Evolutionary conservation across 148 eudicot species (phyloP).

Genomic region (Arctostaphylos glauca): DNA sequence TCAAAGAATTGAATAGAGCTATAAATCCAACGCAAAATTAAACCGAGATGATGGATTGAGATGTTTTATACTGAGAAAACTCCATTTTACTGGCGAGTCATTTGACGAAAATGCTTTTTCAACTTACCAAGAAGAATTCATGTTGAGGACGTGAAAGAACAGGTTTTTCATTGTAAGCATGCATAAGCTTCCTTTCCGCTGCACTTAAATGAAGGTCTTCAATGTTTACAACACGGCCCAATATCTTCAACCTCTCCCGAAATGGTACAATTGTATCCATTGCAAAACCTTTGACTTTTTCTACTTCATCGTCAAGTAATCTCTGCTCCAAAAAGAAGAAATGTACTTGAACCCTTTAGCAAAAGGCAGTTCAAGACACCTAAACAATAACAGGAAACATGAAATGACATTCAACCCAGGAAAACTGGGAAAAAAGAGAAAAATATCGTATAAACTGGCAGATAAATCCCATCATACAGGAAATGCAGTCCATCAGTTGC

Average conservation of each 20-base stretch:
- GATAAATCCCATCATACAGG: constrained; percentile 1
- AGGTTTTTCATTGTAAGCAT: constrained; percentile 92
- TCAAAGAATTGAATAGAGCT: background rate
- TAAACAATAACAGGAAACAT: background rate
- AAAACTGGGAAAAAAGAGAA: background rate
- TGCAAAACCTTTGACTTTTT: constrained; percentile 81
- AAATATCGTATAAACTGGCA: background rate
- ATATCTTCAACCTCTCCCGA: constrained; percentile 87
- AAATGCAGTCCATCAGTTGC: background rate
- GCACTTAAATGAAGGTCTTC: constrained; percentile 76
- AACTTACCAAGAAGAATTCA: constrained; percentile 71
- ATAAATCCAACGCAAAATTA: background rate
- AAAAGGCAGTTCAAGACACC: background rate
- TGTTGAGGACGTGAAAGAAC: constrained; percentile 98
- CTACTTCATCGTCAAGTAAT: constrained; percentile 70
- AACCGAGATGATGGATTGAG: background rate
- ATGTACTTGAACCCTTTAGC: background rate
- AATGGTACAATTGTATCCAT: constrained; percentile 63
- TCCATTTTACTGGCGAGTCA: background rate
- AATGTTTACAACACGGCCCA: constrained; percentile 86
- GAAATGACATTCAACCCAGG: background rate
- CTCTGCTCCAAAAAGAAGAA: constrained; percentile 40
- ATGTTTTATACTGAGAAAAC: background rate
- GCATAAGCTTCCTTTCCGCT: constrained; percentile 84
- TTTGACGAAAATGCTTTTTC: background rate